A percentile compares a stretch with the other conserved stretches of the same genome.
These are phyloP conservation scores for Diplocarpon rosae DNA, from an alignment of 2,329 filamentous ascomycete species.

Conservation along the genomic window DNA sequence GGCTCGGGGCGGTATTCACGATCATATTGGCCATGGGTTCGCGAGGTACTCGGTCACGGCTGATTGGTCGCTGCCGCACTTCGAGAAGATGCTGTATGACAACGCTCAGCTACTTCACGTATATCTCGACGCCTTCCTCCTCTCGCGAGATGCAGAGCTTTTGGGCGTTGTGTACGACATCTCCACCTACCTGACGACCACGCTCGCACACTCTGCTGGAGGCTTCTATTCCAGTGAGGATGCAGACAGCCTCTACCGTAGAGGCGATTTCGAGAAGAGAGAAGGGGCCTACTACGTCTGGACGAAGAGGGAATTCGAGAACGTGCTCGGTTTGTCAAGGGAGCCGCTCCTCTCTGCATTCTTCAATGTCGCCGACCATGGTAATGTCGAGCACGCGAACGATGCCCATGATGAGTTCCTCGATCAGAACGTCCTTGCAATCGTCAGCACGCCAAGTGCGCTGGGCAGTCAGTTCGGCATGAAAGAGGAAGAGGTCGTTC, in stretches of 20 bases:
- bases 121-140: conserved; percentile 76
- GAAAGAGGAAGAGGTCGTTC: conserved; percentile 54
- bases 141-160: conserved; percentile 49
- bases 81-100: conserved; percentile 94
- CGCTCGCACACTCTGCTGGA: conserved; percentile 56
- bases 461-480: conserved; percentile 68
- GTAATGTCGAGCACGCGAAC: conserved; percentile 72
- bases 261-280: conserved; percentile 68
- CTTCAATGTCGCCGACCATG: conserved; percentile 73
- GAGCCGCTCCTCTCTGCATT: conserved; percentile 68
- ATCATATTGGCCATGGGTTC: conserved; percentile 69
- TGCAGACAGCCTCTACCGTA: conserved; percentile 68
- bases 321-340: conserved; percentile 56
- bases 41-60: conserved; percentile 79
- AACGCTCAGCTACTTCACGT: conserved; percentile 76
- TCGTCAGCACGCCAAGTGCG: conserved; percentile 55
- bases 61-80: conserved; percentile 91
- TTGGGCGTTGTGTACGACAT: conserved; percentile 71
- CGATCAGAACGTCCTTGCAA: conserved; percentile 78
- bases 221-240: conserved; percentile 85
- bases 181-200: conserved; percentile 73
- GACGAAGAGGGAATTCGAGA: conserved; percentile 78
- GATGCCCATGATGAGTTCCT: conserved; percentile 92
- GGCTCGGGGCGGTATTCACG: conserved; percentile 59
- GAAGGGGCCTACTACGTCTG: conserved; percentile 94